Percentiles rank a stretch among this genome's conserved stretches.
Conservation (phyloP, 768 basidiomycete genomes). For the Suillus brevipes region DNA sequence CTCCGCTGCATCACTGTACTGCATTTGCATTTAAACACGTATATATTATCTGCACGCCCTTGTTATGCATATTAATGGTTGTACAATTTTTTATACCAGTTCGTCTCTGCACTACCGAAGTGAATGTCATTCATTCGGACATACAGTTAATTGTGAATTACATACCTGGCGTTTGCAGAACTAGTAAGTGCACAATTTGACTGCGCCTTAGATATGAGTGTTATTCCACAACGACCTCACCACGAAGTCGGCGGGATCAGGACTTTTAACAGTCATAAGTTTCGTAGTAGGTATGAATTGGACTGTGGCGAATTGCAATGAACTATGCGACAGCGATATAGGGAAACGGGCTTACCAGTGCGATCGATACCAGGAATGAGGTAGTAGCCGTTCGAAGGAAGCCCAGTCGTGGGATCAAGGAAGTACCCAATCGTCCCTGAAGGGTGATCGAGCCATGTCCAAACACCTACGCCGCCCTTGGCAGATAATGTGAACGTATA, state of each 20-base stretch:
- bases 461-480: slow-evolving; percentile 52
- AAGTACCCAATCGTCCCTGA: slow-evolving; percentile 55
- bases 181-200: background rate
- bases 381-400: slow-evolving; percentile 53
- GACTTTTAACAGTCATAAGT: slow-evolving; percentile 40
- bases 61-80: slow-evolving; percentile 7
- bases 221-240: slow-evolving; percentile 57
- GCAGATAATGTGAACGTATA: slow-evolving; percentile 54
- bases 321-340: background rate
- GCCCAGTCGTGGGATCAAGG: slow-evolving; percentile 41
- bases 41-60: slow-evolving; percentile 1
- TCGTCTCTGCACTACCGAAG: background rate
- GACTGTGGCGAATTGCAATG: slow-evolving; percentile 29
- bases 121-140: background rate
- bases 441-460: slow-evolving; percentile 64
- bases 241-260: slow-evolving; percentile 46
- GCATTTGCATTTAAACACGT: slow-evolving; percentile 4
- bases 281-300: slow-evolving; percentile 40
- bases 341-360: slow-evolving; percentile 39
- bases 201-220: slow-evolving; percentile 33
- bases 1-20: slow-evolving; percentile 4
- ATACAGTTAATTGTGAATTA: background rate
- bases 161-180: background rate
- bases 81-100: slow-evolving; percentile 3
- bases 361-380: slow-evolving; percentile 54